phyloP scores from a whole-genome alignment of 208 protist genomes.

The Giardia duodenalis region DNA sequence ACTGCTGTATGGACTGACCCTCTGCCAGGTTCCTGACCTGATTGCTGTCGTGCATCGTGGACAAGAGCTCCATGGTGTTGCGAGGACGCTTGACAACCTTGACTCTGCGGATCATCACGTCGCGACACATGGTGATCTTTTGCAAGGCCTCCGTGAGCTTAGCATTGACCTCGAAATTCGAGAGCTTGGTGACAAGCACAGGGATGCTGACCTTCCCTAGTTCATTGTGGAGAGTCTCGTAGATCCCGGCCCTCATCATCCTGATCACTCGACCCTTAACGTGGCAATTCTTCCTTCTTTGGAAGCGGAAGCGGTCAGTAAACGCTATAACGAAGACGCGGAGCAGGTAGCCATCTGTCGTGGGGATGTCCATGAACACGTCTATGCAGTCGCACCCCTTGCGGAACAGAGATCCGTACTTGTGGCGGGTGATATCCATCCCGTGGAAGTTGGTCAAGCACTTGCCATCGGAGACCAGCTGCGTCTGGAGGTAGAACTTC shows the following conservation, averaged over 20 bases:
- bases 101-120: conserved; percentile 14
- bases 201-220: conserved; percentile 61
- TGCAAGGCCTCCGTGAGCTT: background rate
- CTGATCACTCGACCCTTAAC: conserved; percentile 77
- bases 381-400: conserved; percentile 97
- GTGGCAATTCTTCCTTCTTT: conserved; percentile 86
- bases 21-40: background rate
- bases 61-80: background rate
- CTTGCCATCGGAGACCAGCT: conserved; percentile 83
- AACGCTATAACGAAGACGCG: conserved; percentile 90
- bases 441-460: conserved; percentile 93
- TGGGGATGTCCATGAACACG: conserved; percentile 60
- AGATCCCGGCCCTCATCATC: conserved; percentile 56
- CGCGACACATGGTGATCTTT: background rate
- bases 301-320: conserved; percentile 71
- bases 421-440: conserved; percentile 90
- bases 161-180: background rate
- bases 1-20: too few species aligned
- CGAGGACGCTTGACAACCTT: background rate
- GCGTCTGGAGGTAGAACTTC: conserved; percentile 75
- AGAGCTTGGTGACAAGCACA: background rate
- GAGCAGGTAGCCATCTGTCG: conserved; percentile 59
- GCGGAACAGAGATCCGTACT: conserved; percentile 76
- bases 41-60: conserved; percentile 22
- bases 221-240: conserved; percentile 64